Evolutionary conservation across 352 stramenopile genomes (phyloP).

Genomic region (Globisporangium polare): DNA sequence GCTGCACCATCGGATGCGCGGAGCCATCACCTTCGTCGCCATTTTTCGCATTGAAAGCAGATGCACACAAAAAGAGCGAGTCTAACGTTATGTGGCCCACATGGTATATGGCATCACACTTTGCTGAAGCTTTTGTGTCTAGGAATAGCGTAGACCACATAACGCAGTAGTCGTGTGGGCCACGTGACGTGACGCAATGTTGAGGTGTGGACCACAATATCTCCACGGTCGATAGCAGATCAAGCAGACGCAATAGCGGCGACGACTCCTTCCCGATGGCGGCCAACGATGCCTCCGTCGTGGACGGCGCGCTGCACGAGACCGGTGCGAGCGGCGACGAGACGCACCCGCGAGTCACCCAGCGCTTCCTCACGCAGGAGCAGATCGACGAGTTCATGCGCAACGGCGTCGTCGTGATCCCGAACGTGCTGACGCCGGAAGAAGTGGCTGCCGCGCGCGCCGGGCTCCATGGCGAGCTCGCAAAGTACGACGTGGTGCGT

Average conservation of each 20-base stretch:
- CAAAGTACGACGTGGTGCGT: slow-evolving; percentile 69
- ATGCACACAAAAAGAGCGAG: too few species aligned
- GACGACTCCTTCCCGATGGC: not conserved
- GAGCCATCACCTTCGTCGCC: not conserved
- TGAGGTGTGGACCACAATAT: too few species aligned
- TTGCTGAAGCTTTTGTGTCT: too few species aligned
- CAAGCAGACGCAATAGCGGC: too few species aligned
- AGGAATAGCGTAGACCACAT: too few species aligned
- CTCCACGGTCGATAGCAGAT: too few species aligned
- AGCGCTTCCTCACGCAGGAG: slow-evolving; percentile 35
- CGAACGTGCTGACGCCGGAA: slow-evolving; percentile 54
- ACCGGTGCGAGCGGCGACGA: slow-evolving; percentile 18
- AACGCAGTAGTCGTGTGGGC: too few species aligned
- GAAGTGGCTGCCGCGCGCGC: slow-evolving; percentile 51
- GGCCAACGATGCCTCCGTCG: not conserved
- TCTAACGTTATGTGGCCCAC: too few species aligned
- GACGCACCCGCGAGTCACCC: slow-evolving; percentile 18
- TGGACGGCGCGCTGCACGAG: slow-evolving; percentile 9
- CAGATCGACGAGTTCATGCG: slow-evolving; percentile 64
- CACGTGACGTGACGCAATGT: too few species aligned
- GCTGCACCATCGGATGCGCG: not conserved
- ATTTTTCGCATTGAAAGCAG: not conserved
- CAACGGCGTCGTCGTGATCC: slow-evolving; percentile 70
- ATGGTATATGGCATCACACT: too few species aligned
- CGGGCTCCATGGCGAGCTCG: slow-evolving; percentile 60